phyloP scores from a whole-genome alignment of 805 yeast species.

The Kodamaea sagamina region DNA sequence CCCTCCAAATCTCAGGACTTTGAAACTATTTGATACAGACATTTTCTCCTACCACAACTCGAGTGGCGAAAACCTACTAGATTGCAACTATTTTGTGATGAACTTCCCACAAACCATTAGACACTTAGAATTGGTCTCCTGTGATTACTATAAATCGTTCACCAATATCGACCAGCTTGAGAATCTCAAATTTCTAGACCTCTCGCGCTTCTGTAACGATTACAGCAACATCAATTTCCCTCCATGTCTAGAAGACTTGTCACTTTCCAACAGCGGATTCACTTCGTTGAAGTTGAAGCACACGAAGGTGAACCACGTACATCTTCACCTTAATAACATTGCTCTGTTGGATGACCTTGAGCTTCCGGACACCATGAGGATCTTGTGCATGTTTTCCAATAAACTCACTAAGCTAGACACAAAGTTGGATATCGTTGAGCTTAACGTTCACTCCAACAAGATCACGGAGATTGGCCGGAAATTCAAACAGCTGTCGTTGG shows the following conservation, averaged over 20 bases:
- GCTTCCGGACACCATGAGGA: neutral
- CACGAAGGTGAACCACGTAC: neutral
- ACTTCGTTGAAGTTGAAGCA: neutral
- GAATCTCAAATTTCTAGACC: neutral
- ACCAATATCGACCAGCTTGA: neutral
- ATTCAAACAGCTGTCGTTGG: neutral
- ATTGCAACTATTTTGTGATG: too few species aligned
- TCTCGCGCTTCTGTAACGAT: neutral
- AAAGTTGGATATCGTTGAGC: neutral
- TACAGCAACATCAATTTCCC: neutral
- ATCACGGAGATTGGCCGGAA: neutral
- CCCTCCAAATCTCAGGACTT: too few species aligned
- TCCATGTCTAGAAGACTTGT: neutral
- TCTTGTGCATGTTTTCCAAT: neutral
- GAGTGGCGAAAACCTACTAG: too few species aligned
- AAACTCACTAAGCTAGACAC: neutral
- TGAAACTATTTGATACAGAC: too few species aligned
- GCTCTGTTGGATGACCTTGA: constrained; percentile 1
- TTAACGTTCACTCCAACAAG: neutral
- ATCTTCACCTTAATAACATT: neutral
- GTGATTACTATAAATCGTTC: neutral
- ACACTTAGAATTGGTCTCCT: too few species aligned
- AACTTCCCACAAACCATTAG: too few species aligned
- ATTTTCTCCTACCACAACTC: too few species aligned
- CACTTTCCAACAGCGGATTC: neutral